phyloP scores from a whole-genome alignment of 768 basidiomycete species.

The Tricholoma matsutake region DNA sequence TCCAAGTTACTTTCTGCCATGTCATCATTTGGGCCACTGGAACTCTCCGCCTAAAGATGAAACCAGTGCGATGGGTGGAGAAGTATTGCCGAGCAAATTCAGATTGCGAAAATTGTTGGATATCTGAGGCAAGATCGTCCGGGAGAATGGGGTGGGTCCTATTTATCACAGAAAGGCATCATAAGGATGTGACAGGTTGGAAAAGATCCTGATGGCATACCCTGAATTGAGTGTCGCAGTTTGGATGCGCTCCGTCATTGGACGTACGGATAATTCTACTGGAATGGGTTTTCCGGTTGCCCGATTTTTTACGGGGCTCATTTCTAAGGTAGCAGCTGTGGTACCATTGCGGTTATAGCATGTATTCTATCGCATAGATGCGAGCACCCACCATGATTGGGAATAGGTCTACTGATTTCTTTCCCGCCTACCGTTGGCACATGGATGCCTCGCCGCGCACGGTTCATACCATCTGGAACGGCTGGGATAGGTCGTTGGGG shows the following conservation, averaged over 20 bases:
- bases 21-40: slow-evolving; percentile 87
- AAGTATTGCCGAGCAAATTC: slow-evolving; percentile 88
- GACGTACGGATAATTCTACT: slow-evolving; percentile 39
- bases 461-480: slow-evolving; percentile 29
- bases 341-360: slow-evolving; percentile 8
- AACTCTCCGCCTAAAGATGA: slow-evolving; percentile 78
- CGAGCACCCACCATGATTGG: slow-evolving; percentile 59
- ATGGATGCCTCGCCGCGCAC: slow-evolving; percentile 33
- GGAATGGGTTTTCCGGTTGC: slow-evolving; percentile 60
- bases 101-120: slow-evolving; percentile 82
- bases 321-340: slow-evolving; percentile 62
- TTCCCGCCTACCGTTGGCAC: slow-evolving; percentile 55
- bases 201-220: slow-evolving; percentile 40
- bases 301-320: slow-evolving; percentile 75
- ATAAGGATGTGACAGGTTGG: slow-evolving; percentile 4
- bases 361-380: slow-evolving; percentile 1
- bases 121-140: slow-evolving; percentile 76
- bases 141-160: slow-evolving; percentile 80
- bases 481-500: slow-evolving; percentile 44
- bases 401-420: slow-evolving; percentile 64
- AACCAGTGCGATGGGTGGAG: slow-evolving; percentile 84
- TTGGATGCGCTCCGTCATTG: slow-evolving; percentile 22
- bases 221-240: slow-evolving; percentile 58
- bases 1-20: slow-evolving; percentile 71
- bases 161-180: slow-evolving; percentile 10